These are phyloP conservation scores for Syzygium syzygioides DNA, from an alignment of 441 rosid genomes.

Conservation along the genomic window DNA sequence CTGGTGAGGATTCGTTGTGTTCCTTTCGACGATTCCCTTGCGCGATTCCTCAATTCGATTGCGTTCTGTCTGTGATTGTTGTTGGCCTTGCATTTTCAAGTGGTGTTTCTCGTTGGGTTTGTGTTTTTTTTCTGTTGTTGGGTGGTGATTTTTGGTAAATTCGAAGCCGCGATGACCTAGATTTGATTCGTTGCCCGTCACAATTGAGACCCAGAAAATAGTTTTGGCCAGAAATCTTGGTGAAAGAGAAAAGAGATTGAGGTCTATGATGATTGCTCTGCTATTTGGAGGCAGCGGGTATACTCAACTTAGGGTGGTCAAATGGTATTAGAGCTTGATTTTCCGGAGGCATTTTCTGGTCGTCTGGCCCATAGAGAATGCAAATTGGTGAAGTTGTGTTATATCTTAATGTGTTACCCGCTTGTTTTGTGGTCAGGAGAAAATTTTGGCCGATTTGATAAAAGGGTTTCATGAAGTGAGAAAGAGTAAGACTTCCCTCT, in stretches of 20 bases:
- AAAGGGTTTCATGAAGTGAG: neutral
- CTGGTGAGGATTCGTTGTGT: constrained; percentile 44
- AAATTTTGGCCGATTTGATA: neutral
- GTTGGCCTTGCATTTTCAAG: neutral
- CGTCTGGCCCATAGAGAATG: neutral
- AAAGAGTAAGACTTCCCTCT: neutral
- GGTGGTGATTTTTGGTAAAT: neutral
- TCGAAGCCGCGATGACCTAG: neutral
- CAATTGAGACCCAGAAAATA: neutral
- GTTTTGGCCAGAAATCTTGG: neutral
- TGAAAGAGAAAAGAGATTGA: neutral
- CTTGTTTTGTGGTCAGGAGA: neutral
- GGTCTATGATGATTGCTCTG: neutral
- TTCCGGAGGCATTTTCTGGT: neutral
- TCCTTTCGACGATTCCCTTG: neutral
- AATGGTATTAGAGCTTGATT: neutral
- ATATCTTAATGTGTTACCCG: neutral
- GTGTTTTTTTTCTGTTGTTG: neutral
- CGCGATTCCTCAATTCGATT: neutral
- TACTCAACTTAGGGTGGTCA: neutral
- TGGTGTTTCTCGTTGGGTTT: neutral
- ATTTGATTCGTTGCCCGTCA: neutral
- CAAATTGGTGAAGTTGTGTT: neutral
- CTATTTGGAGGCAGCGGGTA: neutral
- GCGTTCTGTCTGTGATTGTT: neutral